Conservation (phyloP, 2,329 filamentous ascomycete genomes). For the Proliferodiscus dingleyae region DNA sequence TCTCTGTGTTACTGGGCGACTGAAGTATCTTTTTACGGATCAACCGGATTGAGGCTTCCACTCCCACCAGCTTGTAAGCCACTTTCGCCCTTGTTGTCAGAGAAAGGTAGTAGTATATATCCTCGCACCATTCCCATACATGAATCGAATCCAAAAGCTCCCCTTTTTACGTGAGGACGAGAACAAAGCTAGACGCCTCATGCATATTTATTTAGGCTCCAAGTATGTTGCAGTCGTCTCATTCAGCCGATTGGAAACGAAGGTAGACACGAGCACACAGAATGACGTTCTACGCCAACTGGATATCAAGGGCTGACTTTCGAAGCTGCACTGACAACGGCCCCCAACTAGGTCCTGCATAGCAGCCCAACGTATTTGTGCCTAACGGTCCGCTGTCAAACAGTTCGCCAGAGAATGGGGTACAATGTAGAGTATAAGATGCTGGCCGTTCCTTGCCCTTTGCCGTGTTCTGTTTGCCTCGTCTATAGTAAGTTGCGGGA, state of each 20-base stretch:
- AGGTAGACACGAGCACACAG: too few species aligned
- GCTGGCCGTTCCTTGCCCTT: slow-evolving; percentile 5
- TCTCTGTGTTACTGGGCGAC: slow-evolving; percentile 1
- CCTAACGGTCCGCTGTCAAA: not conserved
- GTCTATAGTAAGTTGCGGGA: not conserved
- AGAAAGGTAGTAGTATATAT: too few species aligned
- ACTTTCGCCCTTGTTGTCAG: too few species aligned
- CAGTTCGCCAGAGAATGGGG: not conserved
- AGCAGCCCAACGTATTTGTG: slow-evolving; percentile 4
- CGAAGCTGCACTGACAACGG: not conserved
- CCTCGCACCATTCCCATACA: too few species aligned
- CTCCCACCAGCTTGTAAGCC: not conserved
- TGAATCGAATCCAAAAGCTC: too few species aligned
- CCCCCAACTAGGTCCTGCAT: slow-evolving; percentile 2
- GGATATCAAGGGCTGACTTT: too few species aligned
- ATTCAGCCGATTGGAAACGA: too few species aligned
- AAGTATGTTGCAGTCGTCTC: too few species aligned
- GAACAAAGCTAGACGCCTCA: too few species aligned
- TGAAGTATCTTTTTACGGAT: not conserved
- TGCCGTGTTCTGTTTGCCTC: slow-evolving; percentile 2
- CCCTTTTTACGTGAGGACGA: too few species aligned
- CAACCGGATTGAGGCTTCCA: not conserved
- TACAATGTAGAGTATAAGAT: slow-evolving; percentile 13
- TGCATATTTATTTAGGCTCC: too few species aligned
- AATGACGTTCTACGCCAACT: too few species aligned